Percentiles rank a stretch among this genome's conserved stretches.
phyloP scores from a whole-genome alignment of 1,139 yeast genomes.

The Saccharomyces pastorianus region DNA sequence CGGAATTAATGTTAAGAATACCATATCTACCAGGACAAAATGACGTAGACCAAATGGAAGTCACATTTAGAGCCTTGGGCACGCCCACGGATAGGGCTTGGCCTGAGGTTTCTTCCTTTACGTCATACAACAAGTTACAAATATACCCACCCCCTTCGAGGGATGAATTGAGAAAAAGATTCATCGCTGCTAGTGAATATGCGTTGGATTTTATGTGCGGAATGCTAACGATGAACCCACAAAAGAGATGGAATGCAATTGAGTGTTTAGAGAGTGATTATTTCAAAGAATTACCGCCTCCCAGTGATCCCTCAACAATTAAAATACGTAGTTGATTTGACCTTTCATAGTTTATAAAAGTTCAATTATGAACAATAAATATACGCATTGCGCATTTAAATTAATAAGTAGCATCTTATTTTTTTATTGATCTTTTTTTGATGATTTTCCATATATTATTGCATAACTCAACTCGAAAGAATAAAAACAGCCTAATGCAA shows the following conservation, averaged over 20 bases:
- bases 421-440: too few relatives aligned
- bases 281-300: slow-evolving; percentile 66
- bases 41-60: slow-evolving; percentile 81
- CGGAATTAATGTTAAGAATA: slow-evolving; percentile 87
- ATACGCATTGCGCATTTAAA: too few relatives aligned
- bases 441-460: too few relatives aligned
- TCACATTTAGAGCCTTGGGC: slow-evolving; percentile 89
- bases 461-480: too few relatives aligned
- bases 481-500: neutral
- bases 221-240: slow-evolving; percentile 75
- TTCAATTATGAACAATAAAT: neutral
- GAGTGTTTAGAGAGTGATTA: slow-evolving; percentile 59
- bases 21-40: slow-evolving; percentile 92
- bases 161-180: slow-evolving; percentile 71
- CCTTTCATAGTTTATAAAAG: slow-evolving; percentile 1
- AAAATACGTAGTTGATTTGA: slow-evolving; percentile 10
- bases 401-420: too few relatives aligned
- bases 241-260: slow-evolving; percentile 57
- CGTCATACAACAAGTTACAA: slow-evolving; percentile 61
- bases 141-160: slow-evolving; percentile 80
- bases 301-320: slow-evolving; percentile 53
- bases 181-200: slow-evolving; percentile 83
- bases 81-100: slow-evolving; percentile 89
- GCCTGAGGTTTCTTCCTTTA: slow-evolving; percentile 82
- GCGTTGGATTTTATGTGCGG: slow-evolving; percentile 71